Base-by-base conservation (phyloP, 768 basidiomycete genomes). In the Lentinula sp. region DNA sequence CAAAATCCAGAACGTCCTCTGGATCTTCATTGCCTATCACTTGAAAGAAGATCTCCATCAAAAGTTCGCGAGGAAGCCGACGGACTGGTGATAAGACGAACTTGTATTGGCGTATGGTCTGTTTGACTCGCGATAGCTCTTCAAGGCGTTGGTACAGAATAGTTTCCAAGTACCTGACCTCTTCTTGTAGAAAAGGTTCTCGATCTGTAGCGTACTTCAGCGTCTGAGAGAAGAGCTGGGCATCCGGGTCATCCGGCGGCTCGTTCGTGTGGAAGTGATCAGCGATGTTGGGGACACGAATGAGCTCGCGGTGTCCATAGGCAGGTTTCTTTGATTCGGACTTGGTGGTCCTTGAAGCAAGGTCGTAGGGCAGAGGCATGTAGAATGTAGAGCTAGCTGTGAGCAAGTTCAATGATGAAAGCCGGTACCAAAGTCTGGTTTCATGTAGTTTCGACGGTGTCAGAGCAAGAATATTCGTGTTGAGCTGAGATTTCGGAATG, bases 21-120 rank as follows among this genome's bases (percentile, higher is more conserved):
- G 37, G 5, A 7, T 54, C 32, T 13, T 39, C 53, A 18, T 18
- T 54, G 7, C 37, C 34, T 4, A 37, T 5, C 11, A 23, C 35
- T 10, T 35, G 37, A 21, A n/a, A 37, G 50, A 62, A 58, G 3
- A 62, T 62, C 11, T 62, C 49, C 34, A 53, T 28, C 5, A 52
- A 35, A 42, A 62, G 18, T 37, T 62, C 61, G 1, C 35, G 10
- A n/a, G 61, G 61, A 1, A 62, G 39, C 13, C 55, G 54, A n/a
- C 56, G 61, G 5, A 43, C 37, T 15, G 61, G 56, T 5, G 61
- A 39, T 23, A 62, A 32, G 16, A 58, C 28, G n/a, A 39, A 5
- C 37, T 54, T 54, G 53, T 40, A 39, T 18, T 54, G 35, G 35
- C 37, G 53, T 18, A 54, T 54, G 9, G n/a, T 39, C 18, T 37